phyloP scores from a whole-genome alignment of 2,329 filamentous ascomycete genomes.

The Allantophomopsis cytisporea region DNA sequence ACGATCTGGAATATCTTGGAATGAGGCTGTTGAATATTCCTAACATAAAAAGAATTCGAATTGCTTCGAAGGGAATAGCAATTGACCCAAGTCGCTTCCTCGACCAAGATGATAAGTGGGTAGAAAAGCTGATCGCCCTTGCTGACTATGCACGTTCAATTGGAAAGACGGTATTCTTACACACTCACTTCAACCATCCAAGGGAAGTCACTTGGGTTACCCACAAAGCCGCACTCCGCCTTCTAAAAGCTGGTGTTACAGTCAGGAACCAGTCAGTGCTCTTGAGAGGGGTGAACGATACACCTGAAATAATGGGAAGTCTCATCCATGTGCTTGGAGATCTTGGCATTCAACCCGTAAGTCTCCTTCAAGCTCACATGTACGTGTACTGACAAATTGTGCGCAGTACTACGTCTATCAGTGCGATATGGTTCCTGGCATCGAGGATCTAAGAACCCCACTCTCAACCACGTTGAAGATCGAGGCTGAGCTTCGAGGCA shows the following conservation, averaged over 20 bases:
- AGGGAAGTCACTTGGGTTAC: constrained; percentile 49
- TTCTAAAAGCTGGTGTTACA: constrained; percentile 35
- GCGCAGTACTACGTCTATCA: constrained; percentile 51
- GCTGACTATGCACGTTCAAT: constrained; percentile 32
- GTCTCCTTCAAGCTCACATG: constrained; percentile 10
- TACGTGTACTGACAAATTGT: background rate
- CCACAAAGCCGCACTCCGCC: constrained; percentile 30
- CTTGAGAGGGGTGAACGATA: constrained; percentile 44
- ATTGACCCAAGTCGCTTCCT: constrained; percentile 42
- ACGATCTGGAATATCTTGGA: constrained; percentile 38
- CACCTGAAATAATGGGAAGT: constrained; percentile 32
- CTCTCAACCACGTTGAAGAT: constrained; percentile 42
- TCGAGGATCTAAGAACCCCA: constrained; percentile 50
- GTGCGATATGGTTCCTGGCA: constrained; percentile 44
- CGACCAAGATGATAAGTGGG: constrained; percentile 37
- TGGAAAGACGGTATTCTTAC: constrained; percentile 46
- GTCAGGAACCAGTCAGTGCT: constrained; percentile 49
- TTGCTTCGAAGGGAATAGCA: constrained; percentile 48
- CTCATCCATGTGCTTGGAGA: constrained; percentile 40
- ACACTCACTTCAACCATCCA: constrained; percentile 54
- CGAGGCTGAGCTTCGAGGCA: constrained; percentile 42
- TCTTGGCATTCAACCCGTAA: constrained; percentile 41
- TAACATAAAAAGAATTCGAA: constrained; percentile 44
- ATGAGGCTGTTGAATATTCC: constrained; percentile 39
- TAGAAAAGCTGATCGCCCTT: constrained; percentile 33